A percentile compares a stretch with the other conserved stretches of the same genome.
Conservation (phyloP, 75 land plant species). For the Sequoiadendron giganteum region DNA sequence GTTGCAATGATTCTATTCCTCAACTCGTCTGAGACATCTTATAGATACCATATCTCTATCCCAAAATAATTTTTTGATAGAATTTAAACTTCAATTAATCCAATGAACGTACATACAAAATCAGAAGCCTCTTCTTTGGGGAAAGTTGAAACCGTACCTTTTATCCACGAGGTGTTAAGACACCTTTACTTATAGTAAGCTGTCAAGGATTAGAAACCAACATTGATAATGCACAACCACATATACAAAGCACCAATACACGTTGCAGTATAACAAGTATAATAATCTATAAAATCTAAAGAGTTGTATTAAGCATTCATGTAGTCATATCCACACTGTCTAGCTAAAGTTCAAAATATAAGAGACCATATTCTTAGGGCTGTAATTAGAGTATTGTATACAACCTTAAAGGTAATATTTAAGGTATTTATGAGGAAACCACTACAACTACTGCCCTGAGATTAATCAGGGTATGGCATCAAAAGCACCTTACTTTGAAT, state of each 20-base stretch:
- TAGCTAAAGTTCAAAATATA: not conserved
- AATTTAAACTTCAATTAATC: not conserved
- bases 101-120: not conserved
- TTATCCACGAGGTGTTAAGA: too few relatives aligned
- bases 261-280: not conserved
- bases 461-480: not conserved
- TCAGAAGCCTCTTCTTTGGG: not conserved
- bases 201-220: too few relatives aligned
- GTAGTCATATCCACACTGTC: not conserved
- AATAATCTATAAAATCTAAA: not conserved
- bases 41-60: too few relatives aligned
- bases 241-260: too few relatives aligned
- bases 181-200: too few relatives aligned
- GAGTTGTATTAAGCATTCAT: not conserved
- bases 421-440: not conserved
- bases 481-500: not conserved
- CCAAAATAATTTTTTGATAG: not conserved
- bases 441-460: too few relatives aligned
- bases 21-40: too few relatives aligned
- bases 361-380: too few relatives aligned
- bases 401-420: not conserved
- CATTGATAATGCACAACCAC: too few relatives aligned
- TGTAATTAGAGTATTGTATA: not conserved
- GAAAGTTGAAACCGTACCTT: too few relatives aligned
- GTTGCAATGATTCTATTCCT: too few relatives aligned